Evolutionary conservation across 73 alveolate species (phyloP).

Genomic region (Tetrahymena malaccensis): DNA sequence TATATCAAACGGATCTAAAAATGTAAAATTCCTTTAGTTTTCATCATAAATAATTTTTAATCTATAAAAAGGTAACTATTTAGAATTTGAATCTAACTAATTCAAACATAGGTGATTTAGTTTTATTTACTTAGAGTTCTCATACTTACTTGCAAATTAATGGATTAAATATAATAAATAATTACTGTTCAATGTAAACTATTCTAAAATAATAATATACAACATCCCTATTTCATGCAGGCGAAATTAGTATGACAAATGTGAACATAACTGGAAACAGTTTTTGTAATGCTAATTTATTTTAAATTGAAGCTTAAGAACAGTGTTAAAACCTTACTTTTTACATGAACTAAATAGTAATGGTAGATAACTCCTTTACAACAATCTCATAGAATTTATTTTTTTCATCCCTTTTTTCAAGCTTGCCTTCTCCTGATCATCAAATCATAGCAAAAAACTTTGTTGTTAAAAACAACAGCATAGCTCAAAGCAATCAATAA

Average conservation of each 20-base stretch:
- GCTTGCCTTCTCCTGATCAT: background rate
- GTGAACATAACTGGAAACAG: background rate
- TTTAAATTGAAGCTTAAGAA: background rate
- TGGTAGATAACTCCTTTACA: background rate
- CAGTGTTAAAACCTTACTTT: no score
- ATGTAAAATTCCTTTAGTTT: background rate
- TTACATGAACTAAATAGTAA: background rate
- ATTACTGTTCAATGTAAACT: background rate
- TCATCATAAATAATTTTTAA: no score
- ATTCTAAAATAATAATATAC: background rate
- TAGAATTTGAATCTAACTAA: no score
- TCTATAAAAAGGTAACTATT: no score
- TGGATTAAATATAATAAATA: no score
- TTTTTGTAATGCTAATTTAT: background rate
- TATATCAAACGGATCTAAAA: background rate
- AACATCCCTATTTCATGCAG: background rate
- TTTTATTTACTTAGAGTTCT: no score
- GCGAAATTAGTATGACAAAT: background rate
- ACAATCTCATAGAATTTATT: background rate
- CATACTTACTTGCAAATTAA: background rate
- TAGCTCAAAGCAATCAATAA: no score
- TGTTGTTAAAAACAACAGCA: background rate
- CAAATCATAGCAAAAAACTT: background rate
- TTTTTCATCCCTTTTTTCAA: background rate
- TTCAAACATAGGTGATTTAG: no score